A percentile compares a stretch with the other conserved stretches of the same genome.
Evolutionary conservation across 176 grass and related monocot species (phyloP).

Genomic region (Melocanna baccifera): DNA sequence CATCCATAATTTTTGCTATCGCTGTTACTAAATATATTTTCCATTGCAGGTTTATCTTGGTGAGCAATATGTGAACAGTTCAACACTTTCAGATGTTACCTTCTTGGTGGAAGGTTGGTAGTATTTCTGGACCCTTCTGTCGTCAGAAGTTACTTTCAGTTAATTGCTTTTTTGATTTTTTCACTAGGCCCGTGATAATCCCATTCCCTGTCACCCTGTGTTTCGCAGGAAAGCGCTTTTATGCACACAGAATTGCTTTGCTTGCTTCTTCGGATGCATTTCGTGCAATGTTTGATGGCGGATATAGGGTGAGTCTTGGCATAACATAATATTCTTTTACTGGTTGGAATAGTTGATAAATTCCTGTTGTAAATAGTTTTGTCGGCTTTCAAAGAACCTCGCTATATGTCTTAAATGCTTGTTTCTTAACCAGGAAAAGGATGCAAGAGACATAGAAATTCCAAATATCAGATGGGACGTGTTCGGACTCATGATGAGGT

Average conservation of each 20-base stretch:
- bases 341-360: slow-evolving; percentile 11
- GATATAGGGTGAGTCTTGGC: slow-evolving; percentile 78
- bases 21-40: slow-evolving; percentile 14
- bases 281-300: slow-evolving; percentile 99
- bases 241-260: slow-evolving; percentile 95
- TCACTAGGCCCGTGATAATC: not conserved
- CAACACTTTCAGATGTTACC: slow-evolving; percentile 92
- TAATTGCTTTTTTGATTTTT: slow-evolving; percentile 16
- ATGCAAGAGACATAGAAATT: slow-evolving; percentile 99
- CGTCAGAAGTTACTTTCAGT: not conserved
- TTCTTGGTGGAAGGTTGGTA: slow-evolving; percentile 95
- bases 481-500: slow-evolving; percentile 99
- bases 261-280: slow-evolving; percentile 99
- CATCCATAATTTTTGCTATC: not conserved
- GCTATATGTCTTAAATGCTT: not conserved
- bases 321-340: slow-evolving; percentile 5
- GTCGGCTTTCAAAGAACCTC: slow-evolving; percentile 3
- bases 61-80: slow-evolving; percentile 91
- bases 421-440: slow-evolving; percentile 81
- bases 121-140: slow-evolving; percentile 20
- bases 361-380: not conserved
- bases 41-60: slow-evolving; percentile 87
- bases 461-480: slow-evolving; percentile 94
- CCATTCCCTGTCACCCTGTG: slow-evolving; percentile 11
- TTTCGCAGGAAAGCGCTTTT: slow-evolving; percentile 81